These are phyloP conservation scores for Fistulinella staudtii DNA, from an alignment of 1,284 basidiomycete species.

Conservation along the genomic window DNA sequence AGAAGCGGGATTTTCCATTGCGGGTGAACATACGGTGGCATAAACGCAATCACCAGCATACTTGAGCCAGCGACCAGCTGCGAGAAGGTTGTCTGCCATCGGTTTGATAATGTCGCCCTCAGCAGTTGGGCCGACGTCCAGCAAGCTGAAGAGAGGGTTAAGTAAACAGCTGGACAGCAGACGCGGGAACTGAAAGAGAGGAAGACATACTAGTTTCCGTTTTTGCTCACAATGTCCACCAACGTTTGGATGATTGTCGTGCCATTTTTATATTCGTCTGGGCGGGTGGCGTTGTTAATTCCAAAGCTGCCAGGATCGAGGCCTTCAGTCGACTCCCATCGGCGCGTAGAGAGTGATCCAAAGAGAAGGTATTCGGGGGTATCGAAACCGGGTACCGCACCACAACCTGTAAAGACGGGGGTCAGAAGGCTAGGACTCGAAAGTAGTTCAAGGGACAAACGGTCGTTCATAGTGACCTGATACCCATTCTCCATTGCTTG, in stretches of 20 bases:
- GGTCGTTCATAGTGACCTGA: slow-evolving; percentile 56
- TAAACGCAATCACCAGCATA: slow-evolving; percentile 50
- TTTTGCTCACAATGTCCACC: slow-evolving; percentile 54
- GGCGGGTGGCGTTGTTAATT: slow-evolving; percentile 40
- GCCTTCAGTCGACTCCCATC: slow-evolving; percentile 58
- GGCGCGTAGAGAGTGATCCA: slow-evolving; percentile 44
- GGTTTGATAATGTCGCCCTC: slow-evolving; percentile 49
- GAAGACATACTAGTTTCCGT: slow-evolving; percentile 47
- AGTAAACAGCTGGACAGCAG: neutral
- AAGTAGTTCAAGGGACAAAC: slow-evolving; percentile 26
- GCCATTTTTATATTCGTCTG: slow-evolving; percentile 46
- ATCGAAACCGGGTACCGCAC: slow-evolving; percentile 47
- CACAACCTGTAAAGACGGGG: slow-evolving; percentile 33
- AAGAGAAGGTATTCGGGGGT: slow-evolving; percentile 63
- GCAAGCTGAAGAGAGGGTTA: slow-evolving; percentile 34
- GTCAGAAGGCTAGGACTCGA: neutral
- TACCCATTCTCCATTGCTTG: slow-evolving; percentile 42
- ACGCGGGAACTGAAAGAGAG: no score
- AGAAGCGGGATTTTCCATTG: no score
- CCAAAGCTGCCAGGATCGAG: slow-evolving; percentile 49
- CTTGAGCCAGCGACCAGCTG: slow-evolving; percentile 48
- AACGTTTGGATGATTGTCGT: slow-evolving; percentile 47
- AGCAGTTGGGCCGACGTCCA: slow-evolving; percentile 52
- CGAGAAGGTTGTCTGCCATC: slow-evolving; percentile 45
- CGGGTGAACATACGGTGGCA: slow-evolving; percentile 43